phyloP scores from a whole-genome alignment of 1,139 yeast genomes.

The Arxiozyma slooffiae region DNA sequence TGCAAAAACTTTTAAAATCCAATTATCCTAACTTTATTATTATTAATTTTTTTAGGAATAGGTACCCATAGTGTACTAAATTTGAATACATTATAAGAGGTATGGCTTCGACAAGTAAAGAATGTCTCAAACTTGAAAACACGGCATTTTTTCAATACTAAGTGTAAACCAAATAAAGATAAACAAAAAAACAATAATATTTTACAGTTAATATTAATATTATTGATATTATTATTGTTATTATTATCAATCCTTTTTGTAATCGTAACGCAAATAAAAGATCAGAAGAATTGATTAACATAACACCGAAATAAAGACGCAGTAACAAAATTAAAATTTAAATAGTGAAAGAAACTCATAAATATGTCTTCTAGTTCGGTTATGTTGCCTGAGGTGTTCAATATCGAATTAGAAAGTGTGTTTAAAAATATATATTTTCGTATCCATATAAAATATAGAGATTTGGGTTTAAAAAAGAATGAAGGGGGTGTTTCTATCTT shows the following conservation, averaged over 20 bases:
- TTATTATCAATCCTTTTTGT: constrained; percentile 1
- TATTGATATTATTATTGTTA: too few relatives aligned
- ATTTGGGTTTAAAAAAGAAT: constrained; percentile 7
- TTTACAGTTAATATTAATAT: not conserved
- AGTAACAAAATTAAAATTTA: constrained; percentile 34
- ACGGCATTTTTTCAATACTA: constrained; percentile 3
- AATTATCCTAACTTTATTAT: constrained; percentile 26
- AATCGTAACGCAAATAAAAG: not conserved
- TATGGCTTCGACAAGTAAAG: constrained; percentile 20
- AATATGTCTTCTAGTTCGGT: constrained; percentile 5
- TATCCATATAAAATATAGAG: constrained; percentile 14
- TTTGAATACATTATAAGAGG: constrained; percentile 42
- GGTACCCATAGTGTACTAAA: constrained; percentile 44
- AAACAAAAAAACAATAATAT: constrained; percentile 7
- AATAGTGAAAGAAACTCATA: constrained; percentile 22
- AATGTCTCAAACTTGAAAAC: not conserved
- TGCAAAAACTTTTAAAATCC: constrained; percentile 16
- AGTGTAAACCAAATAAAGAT: not conserved
- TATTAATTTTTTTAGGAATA: too few relatives aligned
- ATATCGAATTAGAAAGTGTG: constrained; percentile 8
- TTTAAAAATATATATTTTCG: constrained; percentile 8
- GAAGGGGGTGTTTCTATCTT: not conserved
- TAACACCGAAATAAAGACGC: constrained; percentile 23
- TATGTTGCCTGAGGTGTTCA: constrained; percentile 9
- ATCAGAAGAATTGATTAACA: constrained; percentile 2